phyloP scores from a whole-genome alignment of 306 rosid species.

The Rosa lucieae region DNA sequence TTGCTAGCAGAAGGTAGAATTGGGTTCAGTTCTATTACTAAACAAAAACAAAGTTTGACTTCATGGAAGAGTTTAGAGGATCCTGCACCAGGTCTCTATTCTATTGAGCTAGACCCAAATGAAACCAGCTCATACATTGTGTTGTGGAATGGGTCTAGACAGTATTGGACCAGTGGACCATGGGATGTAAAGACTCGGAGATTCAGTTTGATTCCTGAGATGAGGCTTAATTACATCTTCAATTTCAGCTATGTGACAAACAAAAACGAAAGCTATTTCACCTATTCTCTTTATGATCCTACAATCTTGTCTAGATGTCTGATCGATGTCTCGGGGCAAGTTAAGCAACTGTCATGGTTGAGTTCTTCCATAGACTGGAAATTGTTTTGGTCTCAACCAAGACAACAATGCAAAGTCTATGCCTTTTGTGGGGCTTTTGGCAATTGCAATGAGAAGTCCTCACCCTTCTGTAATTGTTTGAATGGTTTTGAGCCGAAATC shows the following conservation, averaged over 20 bases:
- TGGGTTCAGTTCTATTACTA: constrained; percentile 26
- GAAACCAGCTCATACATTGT: constrained; percentile 21
- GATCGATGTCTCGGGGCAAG: constrained; percentile 37
- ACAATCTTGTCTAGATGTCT: constrained; percentile 7
- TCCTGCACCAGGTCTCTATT: constrained; percentile 34
- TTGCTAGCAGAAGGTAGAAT: constrained; percentile 36
- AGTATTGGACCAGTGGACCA: constrained; percentile 33
- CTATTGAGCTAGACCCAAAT: constrained; percentile 29
- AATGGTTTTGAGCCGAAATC: constrained; percentile 23
- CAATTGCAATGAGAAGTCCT: constrained; percentile 15
- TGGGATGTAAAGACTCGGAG: constrained; percentile 8
- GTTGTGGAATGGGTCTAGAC: constrained; percentile 15
- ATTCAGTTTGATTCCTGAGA: constrained; percentile 33
- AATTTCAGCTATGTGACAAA: constrained; percentile 28
- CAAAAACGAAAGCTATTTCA: constrained; percentile 30
- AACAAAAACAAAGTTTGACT: constrained; percentile 9
- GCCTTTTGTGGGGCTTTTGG: constrained; percentile 36
- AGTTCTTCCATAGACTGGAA: constrained; percentile 20
- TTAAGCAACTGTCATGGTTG: constrained; percentile 22
- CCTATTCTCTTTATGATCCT: constrained; percentile 14
- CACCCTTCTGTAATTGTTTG: constrained; percentile 29
- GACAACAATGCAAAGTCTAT: constrained; percentile 32
- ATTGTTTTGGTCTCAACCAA: constrained; percentile 33
- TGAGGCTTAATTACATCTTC: constrained; percentile 27
- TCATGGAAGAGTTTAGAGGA: constrained; percentile 39